These are phyloP conservation scores for Biscogniauxia sp. DNA, from an alignment of 2,329 filamentous ascomycete species.

Conservation along the genomic window DNA sequence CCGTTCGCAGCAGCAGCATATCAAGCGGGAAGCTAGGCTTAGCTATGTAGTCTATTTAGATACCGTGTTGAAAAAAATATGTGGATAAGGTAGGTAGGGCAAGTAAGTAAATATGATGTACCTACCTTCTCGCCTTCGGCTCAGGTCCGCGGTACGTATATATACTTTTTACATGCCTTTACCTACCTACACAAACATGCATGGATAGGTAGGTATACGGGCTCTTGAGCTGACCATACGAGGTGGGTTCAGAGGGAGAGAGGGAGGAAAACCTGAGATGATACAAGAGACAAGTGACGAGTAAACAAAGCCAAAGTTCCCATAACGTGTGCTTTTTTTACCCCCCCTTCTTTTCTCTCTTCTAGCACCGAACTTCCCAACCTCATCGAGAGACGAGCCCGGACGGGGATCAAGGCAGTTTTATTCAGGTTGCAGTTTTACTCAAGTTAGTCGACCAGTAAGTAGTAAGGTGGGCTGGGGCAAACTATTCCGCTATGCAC, in stretches of 20 bases:
- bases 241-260: neutral
- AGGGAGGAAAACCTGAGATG: neutral
- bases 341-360: neutral
- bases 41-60: neutral
- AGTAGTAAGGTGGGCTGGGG: neutral
- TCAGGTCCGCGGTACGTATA: neutral
- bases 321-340: neutral
- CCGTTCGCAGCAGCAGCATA: constrained; percentile 3
- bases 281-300: constrained; percentile 12
- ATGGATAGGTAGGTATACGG: neutral
- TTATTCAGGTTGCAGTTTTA: no score
- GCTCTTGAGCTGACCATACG: neutral
- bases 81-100: no score
- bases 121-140: neutral
- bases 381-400: constrained; percentile 9
- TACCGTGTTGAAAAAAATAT: neutral
- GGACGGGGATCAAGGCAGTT: neutral
- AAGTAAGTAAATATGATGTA: neutral
- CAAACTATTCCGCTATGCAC: neutral
- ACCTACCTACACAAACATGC: neutral
- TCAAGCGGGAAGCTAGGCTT: neutral
- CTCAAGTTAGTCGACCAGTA: neutral
- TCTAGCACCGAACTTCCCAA: constrained; percentile 10
- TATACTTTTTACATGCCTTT: neutral
- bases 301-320: constrained; percentile 19